Evolutionary conservation across 352 stramenopile species (phyloP).

Genomic region (Plasmopara viticola): DNA sequence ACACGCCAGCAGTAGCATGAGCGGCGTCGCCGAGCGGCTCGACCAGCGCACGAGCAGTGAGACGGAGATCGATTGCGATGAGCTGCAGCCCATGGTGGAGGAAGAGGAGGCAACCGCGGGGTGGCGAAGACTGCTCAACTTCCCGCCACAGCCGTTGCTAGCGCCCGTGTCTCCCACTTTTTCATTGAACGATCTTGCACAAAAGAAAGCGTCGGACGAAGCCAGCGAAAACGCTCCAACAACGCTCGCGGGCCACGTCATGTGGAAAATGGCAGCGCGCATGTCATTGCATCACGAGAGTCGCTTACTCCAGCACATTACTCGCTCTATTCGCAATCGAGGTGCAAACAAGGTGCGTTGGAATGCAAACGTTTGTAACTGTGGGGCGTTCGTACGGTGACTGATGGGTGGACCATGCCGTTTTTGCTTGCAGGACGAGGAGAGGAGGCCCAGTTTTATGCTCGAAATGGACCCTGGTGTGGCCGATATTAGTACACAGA

Average conservation of each 20-base stretch:
- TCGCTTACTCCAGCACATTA: conserved; percentile 56
- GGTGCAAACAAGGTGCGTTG: conserved; percentile 53
- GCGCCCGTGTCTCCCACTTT: conserved; percentile 23
- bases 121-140: conserved; percentile 28
- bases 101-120: conserved; percentile 18
- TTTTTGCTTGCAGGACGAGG: conserved; percentile 26
- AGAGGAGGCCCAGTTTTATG: conserved; percentile 26
- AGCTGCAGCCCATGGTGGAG: conserved; percentile 27
- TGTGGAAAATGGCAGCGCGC: conserved; percentile 57
- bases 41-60: conserved; percentile 32
- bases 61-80: conserved; percentile 40
- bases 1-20: conserved; percentile 24
- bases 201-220: conserved; percentile 13
- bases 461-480: conserved; percentile 20
- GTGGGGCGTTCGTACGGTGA: conserved; percentile 12
- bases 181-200: conserved; percentile 23
- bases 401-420: conserved; percentile 23
- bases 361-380: conserved; percentile 1
- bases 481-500: conserved; percentile 4
- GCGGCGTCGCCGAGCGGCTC: conserved; percentile 18
- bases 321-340: conserved; percentile 54
- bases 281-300: conserved; percentile 67
- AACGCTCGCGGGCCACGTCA: conserved; percentile 44
- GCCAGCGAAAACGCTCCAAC: conserved; percentile 11
- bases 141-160: conserved; percentile 18